These are phyloP conservation scores for Babesia caballi DNA, from an alignment of 169 alveolate genomes.

Conservation along the genomic window DNA sequence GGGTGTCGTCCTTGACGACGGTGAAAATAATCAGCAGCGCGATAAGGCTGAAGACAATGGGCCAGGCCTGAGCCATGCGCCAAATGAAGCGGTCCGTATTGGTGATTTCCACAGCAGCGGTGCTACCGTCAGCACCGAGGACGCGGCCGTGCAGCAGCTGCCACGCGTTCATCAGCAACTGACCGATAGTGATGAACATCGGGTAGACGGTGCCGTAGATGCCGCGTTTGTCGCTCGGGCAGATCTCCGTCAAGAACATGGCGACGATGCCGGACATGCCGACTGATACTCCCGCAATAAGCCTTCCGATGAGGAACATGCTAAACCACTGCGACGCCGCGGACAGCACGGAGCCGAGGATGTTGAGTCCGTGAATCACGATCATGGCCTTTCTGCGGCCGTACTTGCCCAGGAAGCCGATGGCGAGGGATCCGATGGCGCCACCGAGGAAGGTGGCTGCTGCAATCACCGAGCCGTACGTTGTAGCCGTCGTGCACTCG, in stretches of 20 bases:
- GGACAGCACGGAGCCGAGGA: slow-evolving; percentile 61
- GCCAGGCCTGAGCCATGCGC: slow-evolving; percentile 70
- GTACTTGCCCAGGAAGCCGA: slow-evolving; percentile 53
- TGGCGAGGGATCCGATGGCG: slow-evolving; percentile 66
- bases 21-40: slow-evolving; percentile 50
- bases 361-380: slow-evolving; percentile 52
- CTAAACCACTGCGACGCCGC: slow-evolving; percentile 66
- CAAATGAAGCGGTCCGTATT: slow-evolving; percentile 55
- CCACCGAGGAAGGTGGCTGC: slow-evolving; percentile 73
- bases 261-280: slow-evolving; percentile 83
- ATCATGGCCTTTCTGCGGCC: slow-evolving; percentile 70
- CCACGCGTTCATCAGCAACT: slow-evolving; percentile 68
- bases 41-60: slow-evolving; percentile 50
- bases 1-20: slow-evolving; percentile 69
- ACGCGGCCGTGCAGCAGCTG: slow-evolving; percentile 73
- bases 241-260: slow-evolving; percentile 78
- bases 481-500: slow-evolving; percentile 24
- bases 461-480: slow-evolving; percentile 54
- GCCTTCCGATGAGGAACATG: slow-evolving; percentile 73
- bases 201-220: slow-evolving; percentile 76
- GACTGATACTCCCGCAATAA: slow-evolving; percentile 78
- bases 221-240: slow-evolving; percentile 77
- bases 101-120: slow-evolving; percentile 8
- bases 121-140: background rate
- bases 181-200: slow-evolving; percentile 78